Evolutionary conservation across 768 basidiomycete species (phyloP), one percentile per base, ranked within the genome.

Genomic region (Tephrocybe sp.): DNA sequence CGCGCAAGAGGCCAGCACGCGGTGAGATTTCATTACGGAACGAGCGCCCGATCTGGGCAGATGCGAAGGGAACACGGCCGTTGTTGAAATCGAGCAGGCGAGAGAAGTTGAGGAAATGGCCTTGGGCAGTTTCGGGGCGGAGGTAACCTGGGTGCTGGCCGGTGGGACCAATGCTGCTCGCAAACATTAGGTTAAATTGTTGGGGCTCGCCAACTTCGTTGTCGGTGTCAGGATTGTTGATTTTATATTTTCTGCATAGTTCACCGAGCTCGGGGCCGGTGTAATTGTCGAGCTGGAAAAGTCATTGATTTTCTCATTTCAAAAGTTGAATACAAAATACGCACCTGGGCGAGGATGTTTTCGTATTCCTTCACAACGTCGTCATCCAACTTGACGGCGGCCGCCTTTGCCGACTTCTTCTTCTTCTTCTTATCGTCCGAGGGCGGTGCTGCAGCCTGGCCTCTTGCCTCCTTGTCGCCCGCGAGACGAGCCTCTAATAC

Each of bases 11-110:
- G 47, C 97, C 97, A 33, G 95, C 93, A 50, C 93, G 90, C 12
- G 97, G 97, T 0, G 94, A 95, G 60, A 99, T 98, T 68, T 98
- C 97, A 67, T 99, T 99, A 46, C 97, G 85, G 82, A 99, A 99
- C 15, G 90, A 84, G 46, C 90, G 86, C 28, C 97, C 97, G 58
- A 99, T 90, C 68, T 97, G 94, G 1, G 97, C 97, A 39, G 93
- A 97, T 11, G 96, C 97, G 65, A 98, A 99, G 0, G 96, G 97
- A 18, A 99, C 75, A 18, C 90, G 88, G 11, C 93, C 91, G 66
- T 98, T 97, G 78, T 98, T 98, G 81, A 96, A 98, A 41, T 98
- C 97, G 52, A 98, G 88, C 25, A 98, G 79, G 15, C 96, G 90
- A 56, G 86, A 85, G 75, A 99, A 99, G 79, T 98, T 98, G 66